Evolutionary conservation across 202 grass and related monocot genomes (phyloP).

Genomic region (Bolboschoenoplectus hybrid): DNA sequence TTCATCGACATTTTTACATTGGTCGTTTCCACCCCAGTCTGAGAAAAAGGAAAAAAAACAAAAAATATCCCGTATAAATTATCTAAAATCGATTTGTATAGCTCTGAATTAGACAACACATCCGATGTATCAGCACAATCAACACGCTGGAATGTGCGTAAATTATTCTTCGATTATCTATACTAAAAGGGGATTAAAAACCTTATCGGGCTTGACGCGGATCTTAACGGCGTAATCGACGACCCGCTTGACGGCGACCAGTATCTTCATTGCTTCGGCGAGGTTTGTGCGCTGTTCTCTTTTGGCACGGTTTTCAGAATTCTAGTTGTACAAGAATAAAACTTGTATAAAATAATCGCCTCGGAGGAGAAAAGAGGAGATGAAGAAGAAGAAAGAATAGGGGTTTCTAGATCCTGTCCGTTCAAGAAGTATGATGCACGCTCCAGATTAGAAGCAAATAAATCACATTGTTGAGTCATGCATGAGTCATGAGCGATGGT

Average conservation of each 20-base stretch:
- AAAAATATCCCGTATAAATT: neutral
- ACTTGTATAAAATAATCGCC: neutral
- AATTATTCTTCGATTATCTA: neutral
- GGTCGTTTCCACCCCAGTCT: slow-evolving; percentile 73
- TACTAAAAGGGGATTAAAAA: neutral
- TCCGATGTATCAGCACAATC: neutral
- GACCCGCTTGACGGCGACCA: slow-evolving; percentile 94
- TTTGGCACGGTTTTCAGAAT: neutral
- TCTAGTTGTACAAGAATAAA: slow-evolving; percentile 30
- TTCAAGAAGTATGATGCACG: neutral
- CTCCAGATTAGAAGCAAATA: neutral
- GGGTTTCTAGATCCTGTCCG: neutral
- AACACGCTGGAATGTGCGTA: neutral
- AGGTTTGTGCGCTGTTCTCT: neutral
- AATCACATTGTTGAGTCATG: neutral
- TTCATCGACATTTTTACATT: slow-evolving; percentile 98
- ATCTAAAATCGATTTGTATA: neutral
- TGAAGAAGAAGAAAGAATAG: neutral
- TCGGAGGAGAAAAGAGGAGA: neutral
- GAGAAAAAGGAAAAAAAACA: neutral
- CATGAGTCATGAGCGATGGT: neutral
- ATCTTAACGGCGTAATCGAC: slow-evolving; percentile 97
- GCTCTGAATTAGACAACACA: neutral
- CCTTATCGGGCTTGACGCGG: slow-evolving; percentile 69
- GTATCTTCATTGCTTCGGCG: slow-evolving; percentile 64